Evolutionary conservation across 768 basidiomycete species (phyloP), one percentile per base, ranked within the genome.

Genomic region (Tricholomella constricta): DNA sequence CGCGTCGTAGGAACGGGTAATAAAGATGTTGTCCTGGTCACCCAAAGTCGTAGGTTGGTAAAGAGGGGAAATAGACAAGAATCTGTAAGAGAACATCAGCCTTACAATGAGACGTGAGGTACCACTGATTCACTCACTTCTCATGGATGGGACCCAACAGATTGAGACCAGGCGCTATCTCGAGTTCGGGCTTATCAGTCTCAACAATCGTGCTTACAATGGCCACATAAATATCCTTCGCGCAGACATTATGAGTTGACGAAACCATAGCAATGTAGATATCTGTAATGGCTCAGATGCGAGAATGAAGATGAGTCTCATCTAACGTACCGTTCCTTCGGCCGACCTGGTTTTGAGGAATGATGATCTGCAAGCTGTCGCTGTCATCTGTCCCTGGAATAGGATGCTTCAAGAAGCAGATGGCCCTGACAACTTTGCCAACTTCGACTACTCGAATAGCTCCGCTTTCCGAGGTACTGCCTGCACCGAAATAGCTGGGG

Each of bases 241-340:
- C 93, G 61, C 93, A 95, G 61, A 99, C 97, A 64, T 96, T 96
- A 77, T 98, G 97, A 12, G 94, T 94, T 31, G 92, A 85, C 1
- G 97, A 98, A 42, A 99, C 94, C 80, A 91, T 89, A 5, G 97
- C 96, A 65, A 99, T 89, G 76, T 99, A 99, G 71, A 99, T 99
- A 72, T 99, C 97, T 98, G 62, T 7, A 47, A 31, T 20, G 31
- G 36, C 38, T 44, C 17, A 50, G 31, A 26, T 54, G 32, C 60
- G 41, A 43, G 4, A 15, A 11, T 23, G 34, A 54, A 45, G 11
- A 51, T 34, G 22, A 26, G 17, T n/a, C 26, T 19, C 27, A 12
- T 26, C 27, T 20, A 14, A 70, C 86, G 62, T 67, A 91, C 96
- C 97, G 65, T 99, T 91, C 73, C 88, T 85, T 61, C 97, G 80